Conservation (phyloP, 768 basidiomycete genomes). For the Psilocybe subaeruginosa region DNA sequence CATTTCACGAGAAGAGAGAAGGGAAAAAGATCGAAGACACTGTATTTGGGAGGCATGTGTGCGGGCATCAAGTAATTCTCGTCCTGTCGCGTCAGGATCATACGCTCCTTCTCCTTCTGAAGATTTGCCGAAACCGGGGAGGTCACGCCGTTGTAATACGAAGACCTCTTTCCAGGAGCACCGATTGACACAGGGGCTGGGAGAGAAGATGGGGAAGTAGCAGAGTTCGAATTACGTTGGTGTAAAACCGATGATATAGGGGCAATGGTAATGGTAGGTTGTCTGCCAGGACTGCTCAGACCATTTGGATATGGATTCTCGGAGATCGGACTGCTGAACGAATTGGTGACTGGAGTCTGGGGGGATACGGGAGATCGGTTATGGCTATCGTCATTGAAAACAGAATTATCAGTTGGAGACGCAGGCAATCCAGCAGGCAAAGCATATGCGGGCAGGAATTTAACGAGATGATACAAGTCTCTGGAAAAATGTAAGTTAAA, state of each 20-base stretch:
- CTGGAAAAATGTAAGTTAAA: conserved; percentile 21
- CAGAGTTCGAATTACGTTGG: conserved; percentile 10
- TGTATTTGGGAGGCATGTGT: conserved; percentile 58
- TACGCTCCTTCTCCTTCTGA: conserved; percentile 29
- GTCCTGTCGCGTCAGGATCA: conserved; percentile 40
- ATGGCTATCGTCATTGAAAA: no score
- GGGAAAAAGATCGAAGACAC: conserved; percentile 68
- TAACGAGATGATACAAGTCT: conserved; percentile 71
- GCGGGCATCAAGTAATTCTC: conserved; percentile 56
- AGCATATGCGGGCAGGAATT: conserved; percentile 70
- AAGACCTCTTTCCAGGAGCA: conserved; percentile 15
- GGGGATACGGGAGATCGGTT: not conserved
- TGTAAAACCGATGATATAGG: conserved; percentile 13
- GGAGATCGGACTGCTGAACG: conserved; percentile 1
- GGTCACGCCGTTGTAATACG: conserved; percentile 14
- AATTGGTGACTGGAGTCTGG: not conserved
- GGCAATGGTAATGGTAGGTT: conserved; percentile 17
- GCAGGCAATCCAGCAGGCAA: conserved; percentile 49
- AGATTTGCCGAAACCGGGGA: conserved; percentile 22
- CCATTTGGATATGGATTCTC: not conserved
- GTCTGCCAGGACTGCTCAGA: conserved; percentile 13
- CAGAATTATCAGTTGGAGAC: not conserved
- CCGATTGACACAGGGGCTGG: conserved; percentile 25
- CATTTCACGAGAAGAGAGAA: conserved; percentile 60
- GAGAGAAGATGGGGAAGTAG: conserved; percentile 19